phyloP scores from a whole-genome alignment of 495 filamentous ascomycete genomes.

The Podospora fimiseda region DNA sequence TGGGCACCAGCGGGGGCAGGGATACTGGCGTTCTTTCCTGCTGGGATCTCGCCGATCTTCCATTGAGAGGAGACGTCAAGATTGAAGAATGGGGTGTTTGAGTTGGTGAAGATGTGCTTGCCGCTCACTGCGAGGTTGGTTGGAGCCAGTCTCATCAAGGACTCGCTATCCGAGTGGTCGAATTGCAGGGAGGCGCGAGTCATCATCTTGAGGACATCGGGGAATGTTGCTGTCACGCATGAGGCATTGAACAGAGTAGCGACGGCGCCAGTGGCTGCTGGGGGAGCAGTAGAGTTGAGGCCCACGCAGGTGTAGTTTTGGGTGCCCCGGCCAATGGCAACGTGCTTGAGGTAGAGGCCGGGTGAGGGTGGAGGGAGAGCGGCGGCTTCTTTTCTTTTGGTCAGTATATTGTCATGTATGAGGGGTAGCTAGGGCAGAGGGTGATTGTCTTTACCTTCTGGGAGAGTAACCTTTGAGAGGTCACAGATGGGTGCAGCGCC shows the following conservation, averaged over 20 bases:
- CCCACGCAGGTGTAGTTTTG: conserved; percentile 87
- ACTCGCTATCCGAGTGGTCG: conserved; percentile 35
- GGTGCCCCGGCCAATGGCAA: conserved; percentile 80
- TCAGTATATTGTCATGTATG: too few relatives aligned
- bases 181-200: conserved; percentile 51
- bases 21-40: conserved; percentile 56
- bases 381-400: conserved; percentile 32
- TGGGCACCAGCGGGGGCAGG: too few relatives aligned
- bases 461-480: conserved; percentile 41
- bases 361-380: conserved; percentile 51
- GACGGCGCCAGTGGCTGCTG: conserved; percentile 64
- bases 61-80: conserved; percentile 42
- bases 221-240: conserved; percentile 64
- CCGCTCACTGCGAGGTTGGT: conserved; percentile 60
- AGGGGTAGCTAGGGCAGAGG: too few relatives aligned
- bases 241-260: conserved; percentile 84
- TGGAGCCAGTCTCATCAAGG: conserved; percentile 35
- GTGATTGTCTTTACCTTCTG: conserved; percentile 28
- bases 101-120: conserved; percentile 68
- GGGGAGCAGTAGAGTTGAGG: conserved; percentile 48
- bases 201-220: conserved; percentile 54
- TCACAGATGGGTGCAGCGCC: conserved; percentile 42
- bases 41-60: conserved; percentile 56
- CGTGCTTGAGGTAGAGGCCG: conserved; percentile 60
- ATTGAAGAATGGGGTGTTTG: conserved; percentile 72